Conservation (phyloP, 352 stramenopile genomes). For the Pythium dissimile region DNA sequence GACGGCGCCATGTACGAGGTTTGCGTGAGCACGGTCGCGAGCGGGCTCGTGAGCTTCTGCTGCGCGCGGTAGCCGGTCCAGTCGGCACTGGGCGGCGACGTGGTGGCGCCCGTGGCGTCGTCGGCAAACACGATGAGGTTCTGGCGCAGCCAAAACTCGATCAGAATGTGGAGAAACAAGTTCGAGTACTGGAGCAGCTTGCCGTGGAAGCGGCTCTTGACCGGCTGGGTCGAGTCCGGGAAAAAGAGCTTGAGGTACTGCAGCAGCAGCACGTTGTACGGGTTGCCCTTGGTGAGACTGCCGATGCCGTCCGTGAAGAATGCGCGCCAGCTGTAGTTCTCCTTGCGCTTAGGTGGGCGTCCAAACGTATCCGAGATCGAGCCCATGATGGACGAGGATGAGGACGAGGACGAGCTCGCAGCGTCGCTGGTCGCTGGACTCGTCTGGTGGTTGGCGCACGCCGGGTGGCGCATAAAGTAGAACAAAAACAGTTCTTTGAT, state of each 20-base stretch:
- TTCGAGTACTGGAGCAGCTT: slow-evolving; percentile 76
- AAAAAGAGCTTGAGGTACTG: slow-evolving; percentile 82
- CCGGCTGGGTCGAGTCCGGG: slow-evolving; percentile 50
- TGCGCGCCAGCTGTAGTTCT: slow-evolving; percentile 65
- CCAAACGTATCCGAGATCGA: slow-evolving; percentile 52
- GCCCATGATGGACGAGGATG: slow-evolving; percentile 33
- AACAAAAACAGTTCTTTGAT: slow-evolving; percentile 86
- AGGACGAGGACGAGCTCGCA: background rate
- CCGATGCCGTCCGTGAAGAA: slow-evolving; percentile 66
- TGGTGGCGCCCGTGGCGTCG: slow-evolving; percentile 26
- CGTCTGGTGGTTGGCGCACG: slow-evolving; percentile 63
- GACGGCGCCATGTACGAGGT: slow-evolving; percentile 84
- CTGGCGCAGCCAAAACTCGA: slow-evolving; percentile 88
- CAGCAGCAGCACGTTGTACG: slow-evolving; percentile 82
- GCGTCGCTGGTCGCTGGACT: slow-evolving; percentile 19
- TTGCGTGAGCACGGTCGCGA: slow-evolving; percentile 72
- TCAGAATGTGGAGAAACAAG: slow-evolving; percentile 81
- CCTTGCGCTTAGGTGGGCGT: slow-evolving; percentile 39
- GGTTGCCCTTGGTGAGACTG: slow-evolving; percentile 64
- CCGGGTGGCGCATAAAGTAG: slow-evolving; percentile 80
- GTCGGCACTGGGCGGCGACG: slow-evolving; percentile 10
- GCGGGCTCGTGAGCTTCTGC: slow-evolving; percentile 50
- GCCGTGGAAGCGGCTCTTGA: slow-evolving; percentile 74
- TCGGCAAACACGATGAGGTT: slow-evolving; percentile 85
- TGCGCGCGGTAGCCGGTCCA: slow-evolving; percentile 24